phyloP scores from a whole-genome alignment of 768 basidiomycete genomes.

The Mycena maculata region DNA sequence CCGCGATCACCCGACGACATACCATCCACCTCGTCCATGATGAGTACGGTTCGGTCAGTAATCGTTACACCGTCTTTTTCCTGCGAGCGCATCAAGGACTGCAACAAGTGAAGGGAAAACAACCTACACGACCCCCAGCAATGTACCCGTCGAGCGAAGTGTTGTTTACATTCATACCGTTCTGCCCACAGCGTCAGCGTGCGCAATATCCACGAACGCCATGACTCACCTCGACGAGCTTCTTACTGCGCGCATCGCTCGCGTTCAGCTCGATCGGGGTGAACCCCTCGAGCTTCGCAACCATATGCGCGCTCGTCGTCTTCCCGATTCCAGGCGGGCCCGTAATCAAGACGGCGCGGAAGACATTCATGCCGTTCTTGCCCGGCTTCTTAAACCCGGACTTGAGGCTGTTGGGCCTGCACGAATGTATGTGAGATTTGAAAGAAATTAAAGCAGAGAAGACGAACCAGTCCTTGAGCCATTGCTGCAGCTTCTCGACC shows the following conservation, averaged over 20 bases:
- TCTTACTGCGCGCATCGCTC: slow-evolving; percentile 95
- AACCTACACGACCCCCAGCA: slow-evolving; percentile 62
- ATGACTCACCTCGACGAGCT: slow-evolving; percentile 85
- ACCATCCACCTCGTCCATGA: slow-evolving; percentile 99
- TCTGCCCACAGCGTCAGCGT: slow-evolving; percentile 56
- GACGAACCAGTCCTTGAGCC: slow-evolving; percentile 89
- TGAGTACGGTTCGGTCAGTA: slow-evolving; percentile 85
- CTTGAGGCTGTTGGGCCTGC: slow-evolving; percentile 80
- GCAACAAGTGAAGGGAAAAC: not conserved
- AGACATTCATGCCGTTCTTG: slow-evolving; percentile 88
- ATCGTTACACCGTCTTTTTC: slow-evolving; percentile 79
- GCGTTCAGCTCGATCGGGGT: slow-evolving; percentile 97
- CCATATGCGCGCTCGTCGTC: slow-evolving; percentile 94
- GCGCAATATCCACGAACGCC: not conserved
- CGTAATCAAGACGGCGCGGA: slow-evolving; percentile 88
- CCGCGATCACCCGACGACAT: slow-evolving; percentile 99
- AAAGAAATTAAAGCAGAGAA: not conserved
- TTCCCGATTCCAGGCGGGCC: slow-evolving; percentile 98
- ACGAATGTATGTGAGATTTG: not conserved
- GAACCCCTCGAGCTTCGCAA: slow-evolving; percentile 90
- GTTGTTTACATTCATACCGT: slow-evolving; percentile 90
- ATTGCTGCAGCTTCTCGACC: slow-evolving; percentile 88
- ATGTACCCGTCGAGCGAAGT: slow-evolving; percentile 90
- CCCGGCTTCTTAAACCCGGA: slow-evolving; percentile 93
- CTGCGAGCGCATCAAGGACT: slow-evolving; percentile 42